Evolutionary conservation across 805 yeast genomes (phyloP), one percentile per base, ranked within the genome.

Genomic region (Helenozyma baotianmanensis): DNA sequence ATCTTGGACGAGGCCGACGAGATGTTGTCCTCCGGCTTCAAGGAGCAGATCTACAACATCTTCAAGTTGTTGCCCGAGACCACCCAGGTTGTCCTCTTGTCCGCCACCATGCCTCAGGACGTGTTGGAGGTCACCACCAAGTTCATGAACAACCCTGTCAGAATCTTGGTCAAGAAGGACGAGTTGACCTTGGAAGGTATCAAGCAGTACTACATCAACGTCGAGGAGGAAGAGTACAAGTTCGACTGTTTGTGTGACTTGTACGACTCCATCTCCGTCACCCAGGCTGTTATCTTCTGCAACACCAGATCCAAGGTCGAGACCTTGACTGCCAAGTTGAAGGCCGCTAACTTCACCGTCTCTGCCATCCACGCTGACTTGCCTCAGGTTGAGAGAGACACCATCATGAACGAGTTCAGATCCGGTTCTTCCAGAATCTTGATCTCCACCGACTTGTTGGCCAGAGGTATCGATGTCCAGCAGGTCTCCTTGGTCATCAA

Each of bases 1-100:
- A 80, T 90, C 58, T 74, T 92, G 56, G 98, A 90, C 70, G 98
- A 90, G 73, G 97, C 97, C 55, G 98, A 90, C 74, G 97, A 92
- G 74, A 76, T 90, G 80, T 76, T 90, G 60, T 77, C 86, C 29
- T 74, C 85, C 42, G 98, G 98, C 39, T 90, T 90, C 74, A 85
- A 86, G 69, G 92, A 86, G 55, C 97, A 89, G 67, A 90, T 92
- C 48, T 86, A 89, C 72, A 90, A 92, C 60, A 85, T 92, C 45
- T 92, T 85, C 76, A 74, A 82, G 48, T 79, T 80, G 62, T 73
- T 92, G 57, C 97, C 97, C 39, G 78, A 81, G 42, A 74, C 83
- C 36, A 82, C 92, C 47, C 98, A 92, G 70, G 96, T 89, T 45
- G 96, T 92, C 21, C 85, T 90, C 40, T 84, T 92, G 44, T 79